Base-by-base conservation (phyloP, 2,329 filamentous ascomycete species). In the Pyrenochaeta sp. region DNA sequence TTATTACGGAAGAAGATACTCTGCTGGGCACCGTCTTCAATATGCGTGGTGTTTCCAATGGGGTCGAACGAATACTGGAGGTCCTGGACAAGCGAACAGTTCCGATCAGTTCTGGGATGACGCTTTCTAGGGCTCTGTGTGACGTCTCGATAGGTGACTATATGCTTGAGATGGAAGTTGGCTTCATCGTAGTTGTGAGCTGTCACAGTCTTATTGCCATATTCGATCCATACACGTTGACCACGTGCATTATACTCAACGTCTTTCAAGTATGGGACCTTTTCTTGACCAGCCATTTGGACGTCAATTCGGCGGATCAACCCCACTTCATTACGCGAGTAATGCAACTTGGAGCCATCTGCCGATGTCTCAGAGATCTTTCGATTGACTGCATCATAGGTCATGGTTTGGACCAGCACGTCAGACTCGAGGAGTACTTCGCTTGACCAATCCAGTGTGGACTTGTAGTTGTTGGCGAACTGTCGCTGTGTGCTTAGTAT, bases 1-100 rank as follows among this genome's bases (percentile, higher is more conserved):
- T 8, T 8, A 25, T 36, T 15, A 5, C 52, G 44, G 52, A 54
- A 54, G 39, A 48, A 54, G 13, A 3, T 9, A 3, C n/a, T 44
- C 24, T 54, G 43, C 2, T 48, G 32, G 2, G 52, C 52, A n/a
- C 3, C 15, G 25, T 54, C 45, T 8, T 2, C 5, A 3, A 32
- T 42, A n/a, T 9, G 6, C 2, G 34, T 30, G 25, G 37, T 34
- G 32, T 34, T 28, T 3, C 52, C 52, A 1, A 54, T 10, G 3
- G 19, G 15, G 24, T 54, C 52, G 30, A 49, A 49, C 24, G 32
- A 49, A 24, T 42, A 30, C 3, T 30, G n/a, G 3, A 49, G 22
- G 36, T 54, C 36, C 25, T 54, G 19, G 5, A 40, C 5, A 15
- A 54, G 22, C 6, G 43, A 5, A 19, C 19, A 19, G 19, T 19